Conservation (phyloP, 2,329 filamentous ascomycete species). For the Colletotrichum tropicale region DNA sequence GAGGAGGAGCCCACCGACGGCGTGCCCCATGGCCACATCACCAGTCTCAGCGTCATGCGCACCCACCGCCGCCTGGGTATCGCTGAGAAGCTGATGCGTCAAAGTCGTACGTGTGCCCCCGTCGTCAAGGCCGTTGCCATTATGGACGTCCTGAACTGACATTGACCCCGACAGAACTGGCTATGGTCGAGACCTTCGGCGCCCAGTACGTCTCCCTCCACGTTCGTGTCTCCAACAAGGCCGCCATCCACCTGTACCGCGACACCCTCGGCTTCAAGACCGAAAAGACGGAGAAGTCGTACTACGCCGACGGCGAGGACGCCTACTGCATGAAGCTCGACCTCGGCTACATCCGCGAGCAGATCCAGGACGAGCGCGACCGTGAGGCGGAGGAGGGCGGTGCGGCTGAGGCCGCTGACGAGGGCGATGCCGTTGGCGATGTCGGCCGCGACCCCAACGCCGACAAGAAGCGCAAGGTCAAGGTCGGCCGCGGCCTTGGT, state of each 20-base stretch:
- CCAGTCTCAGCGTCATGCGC: slow-evolving; percentile 92
- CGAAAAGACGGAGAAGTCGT: slow-evolving; percentile 85
- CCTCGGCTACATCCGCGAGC: slow-evolving; percentile 64
- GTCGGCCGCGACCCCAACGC: slow-evolving; percentile 57
- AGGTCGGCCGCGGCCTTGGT: slow-evolving; percentile 80
- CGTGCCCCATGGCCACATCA: slow-evolving; percentile 94
- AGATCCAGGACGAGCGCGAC: slow-evolving; percentile 47
- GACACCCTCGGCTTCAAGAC: slow-evolving; percentile 89
- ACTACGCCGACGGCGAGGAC: slow-evolving; percentile 98
- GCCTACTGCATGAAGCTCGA: slow-evolving; percentile 94
- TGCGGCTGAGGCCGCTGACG: slow-evolving; percentile 49
- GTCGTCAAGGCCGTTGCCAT: not conserved
- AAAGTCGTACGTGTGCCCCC: slow-evolving; percentile 73
- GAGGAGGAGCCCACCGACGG: slow-evolving; percentile 95
- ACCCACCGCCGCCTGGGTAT: slow-evolving; percentile 91
- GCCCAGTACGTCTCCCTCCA: slow-evolving; percentile 95
- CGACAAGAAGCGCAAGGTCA: slow-evolving; percentile 78
- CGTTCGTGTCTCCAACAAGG: slow-evolving; percentile 91
- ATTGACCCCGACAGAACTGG: slow-evolving; percentile 62
- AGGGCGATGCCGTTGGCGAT: slow-evolving; percentile 74
- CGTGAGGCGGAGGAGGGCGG: slow-evolving; percentile 46
- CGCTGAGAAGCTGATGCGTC: slow-evolving; percentile 96
- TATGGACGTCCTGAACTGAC: not conserved
- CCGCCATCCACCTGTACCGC: slow-evolving; percentile 89
- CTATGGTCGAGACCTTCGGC: slow-evolving; percentile 94